These are phyloP conservation scores for Nitzschia sp. DNA, from an alignment of 108 stramenopile genomes.

Conservation along the genomic window DNA sequence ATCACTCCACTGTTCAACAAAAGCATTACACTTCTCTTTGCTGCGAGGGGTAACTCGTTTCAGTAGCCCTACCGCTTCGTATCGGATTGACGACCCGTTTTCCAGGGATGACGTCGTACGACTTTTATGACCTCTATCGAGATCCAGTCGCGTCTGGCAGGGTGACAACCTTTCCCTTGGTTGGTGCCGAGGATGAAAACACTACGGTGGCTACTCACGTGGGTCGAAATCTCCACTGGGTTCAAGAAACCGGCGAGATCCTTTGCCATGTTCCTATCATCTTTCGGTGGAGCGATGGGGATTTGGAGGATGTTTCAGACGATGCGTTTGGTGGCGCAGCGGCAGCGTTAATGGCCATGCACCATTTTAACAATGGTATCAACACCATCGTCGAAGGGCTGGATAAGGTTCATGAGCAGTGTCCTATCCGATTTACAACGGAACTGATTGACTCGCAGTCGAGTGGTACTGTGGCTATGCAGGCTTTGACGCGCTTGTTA, in stretches of 20 bases:
- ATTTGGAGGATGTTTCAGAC: background rate
- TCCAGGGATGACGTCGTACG: background rate
- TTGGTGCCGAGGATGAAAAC: background rate
- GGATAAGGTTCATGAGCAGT: conserved; percentile 38
- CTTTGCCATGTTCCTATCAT: conserved; percentile 1
- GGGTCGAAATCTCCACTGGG: background rate
- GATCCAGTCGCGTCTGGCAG: background rate
- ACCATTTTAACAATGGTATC: conserved; percentile 57
- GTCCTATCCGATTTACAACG: conserved; percentile 38
- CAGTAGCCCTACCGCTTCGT: background rate
- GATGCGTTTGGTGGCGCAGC: conserved; percentile 43
- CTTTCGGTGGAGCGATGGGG: background rate
- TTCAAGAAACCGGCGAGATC: background rate
- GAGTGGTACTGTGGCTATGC: conserved; percentile 5
- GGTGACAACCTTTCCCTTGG: background rate
- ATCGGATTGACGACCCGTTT: background rate
- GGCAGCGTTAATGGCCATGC: conserved; percentile 37
- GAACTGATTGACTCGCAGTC: conserved; percentile 28
- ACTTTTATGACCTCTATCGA: background rate
- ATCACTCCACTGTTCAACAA: background rate
- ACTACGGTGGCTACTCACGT: background rate
- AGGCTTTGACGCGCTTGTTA: conserved; percentile 2
- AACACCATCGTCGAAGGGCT: conserved; percentile 44
- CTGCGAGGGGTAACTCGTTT: background rate
- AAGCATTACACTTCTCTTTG: background rate